Evolutionary conservation across 2,329 filamentous ascomycete genomes (phyloP), one percentile per base, ranked within the genome.

Genomic region (Pseudopithomyces maydicus): DNA sequence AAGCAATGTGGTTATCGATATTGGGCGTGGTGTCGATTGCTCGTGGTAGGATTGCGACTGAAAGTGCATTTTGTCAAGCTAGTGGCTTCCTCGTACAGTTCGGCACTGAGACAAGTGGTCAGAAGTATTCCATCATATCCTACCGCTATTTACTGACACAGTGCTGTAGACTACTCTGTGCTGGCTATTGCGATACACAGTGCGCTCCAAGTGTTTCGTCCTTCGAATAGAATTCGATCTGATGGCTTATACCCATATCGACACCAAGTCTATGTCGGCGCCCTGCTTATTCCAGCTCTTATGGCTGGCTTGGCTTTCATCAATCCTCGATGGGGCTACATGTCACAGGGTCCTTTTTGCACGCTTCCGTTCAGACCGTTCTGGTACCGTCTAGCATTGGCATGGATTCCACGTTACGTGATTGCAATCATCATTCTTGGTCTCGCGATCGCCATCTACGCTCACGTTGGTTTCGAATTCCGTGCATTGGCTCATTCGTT

Each of bases 101-200:
- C 48, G 85, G 86, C n/a, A 85, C 89, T 55, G 88, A 90, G 71
- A 85, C 86, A 29, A 86, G 86, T 56, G 82, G 82, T 83, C 61
- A 56, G 77, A 64, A 11, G 43, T 51, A n/a, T 33, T 56, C n/a
- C n/a, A n/a, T 20, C 15, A 49, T 38, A 22, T 36, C 22, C 42
- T 12, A 6, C 36, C 8, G 46, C 6, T 11, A 20, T 7, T 65
- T 54, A 38, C 56, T 45, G 17, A 58, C 29, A 22, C 20, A 15
- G 48, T 14, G 10, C 41, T 19, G 19, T 45, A 78, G 90, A 94
- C 67, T 81, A 89, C 54, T 85, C 89, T 10, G 86, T 91, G 15
- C 80, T 92, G 14, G 81, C 91, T 55, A 91, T 94, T 66, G 88
- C 90, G 17, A 69, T 91, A 8, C 90, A 94, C 70, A 89, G 88